These are phyloP conservation scores for Biscutella auriculata DNA, from an alignment of 441 rosid species.

Conservation along the genomic window DNA sequence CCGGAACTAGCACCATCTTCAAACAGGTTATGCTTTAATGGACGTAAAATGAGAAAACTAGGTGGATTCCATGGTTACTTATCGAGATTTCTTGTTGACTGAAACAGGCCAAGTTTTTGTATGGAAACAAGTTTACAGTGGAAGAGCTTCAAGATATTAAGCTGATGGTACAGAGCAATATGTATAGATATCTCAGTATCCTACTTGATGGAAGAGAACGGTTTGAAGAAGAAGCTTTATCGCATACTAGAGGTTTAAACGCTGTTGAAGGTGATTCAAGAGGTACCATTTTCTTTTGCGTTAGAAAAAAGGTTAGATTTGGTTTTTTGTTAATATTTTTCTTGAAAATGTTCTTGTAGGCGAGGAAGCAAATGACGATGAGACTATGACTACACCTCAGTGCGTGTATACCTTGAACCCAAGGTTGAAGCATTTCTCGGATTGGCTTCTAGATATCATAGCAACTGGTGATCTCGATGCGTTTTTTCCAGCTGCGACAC, in stretches of 20 bases:
- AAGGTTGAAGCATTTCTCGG: conserved; percentile 91
- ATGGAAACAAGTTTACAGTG: conserved; percentile 70
- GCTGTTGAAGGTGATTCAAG: conserved; percentile 36
- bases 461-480: conserved; percentile 98
- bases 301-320: background rate
- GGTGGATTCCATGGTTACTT: background rate
- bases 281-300: conserved; percentile 27
- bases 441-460: conserved; percentile 95
- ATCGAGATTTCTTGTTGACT: conserved; percentile 6
- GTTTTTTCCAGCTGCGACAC: conserved; percentile 97
- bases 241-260: conserved; percentile 32
- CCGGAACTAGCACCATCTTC: conserved; percentile 86
- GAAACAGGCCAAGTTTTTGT: conserved; percentile 87
- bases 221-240: conserved; percentile 89
- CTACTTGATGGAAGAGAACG: conserved; percentile 95
- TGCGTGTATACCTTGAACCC: conserved; percentile 75
- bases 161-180: conserved; percentile 97
- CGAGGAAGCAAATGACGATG: conserved; percentile 32
- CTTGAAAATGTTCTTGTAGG: conserved; percentile 33
- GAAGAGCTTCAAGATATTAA: conserved; percentile 89
- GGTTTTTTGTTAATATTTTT: background rate
- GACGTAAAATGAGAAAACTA: background rate
- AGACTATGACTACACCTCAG: conserved; percentile 22
- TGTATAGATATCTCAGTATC: conserved; percentile 92
- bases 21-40: conserved; percentile 50